phyloP scores from a whole-genome alignment of 2,329 filamentous ascomycete genomes.

The Myriosclerotinia duriaeana region DNA sequence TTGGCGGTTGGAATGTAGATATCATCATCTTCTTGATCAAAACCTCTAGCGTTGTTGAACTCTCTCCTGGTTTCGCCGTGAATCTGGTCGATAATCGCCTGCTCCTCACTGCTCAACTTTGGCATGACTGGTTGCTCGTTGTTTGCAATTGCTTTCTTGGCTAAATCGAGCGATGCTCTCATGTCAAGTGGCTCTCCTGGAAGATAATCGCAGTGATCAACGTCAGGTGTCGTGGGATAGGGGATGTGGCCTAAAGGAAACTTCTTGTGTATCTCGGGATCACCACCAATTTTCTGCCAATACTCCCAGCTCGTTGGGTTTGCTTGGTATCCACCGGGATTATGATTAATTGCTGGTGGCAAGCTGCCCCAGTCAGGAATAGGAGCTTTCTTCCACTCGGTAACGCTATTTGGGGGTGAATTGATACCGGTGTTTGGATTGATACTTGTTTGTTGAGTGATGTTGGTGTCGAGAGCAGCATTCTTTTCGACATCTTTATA shows the following conservation, averaged over 20 bases:
- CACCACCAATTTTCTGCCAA: conserved; percentile 24
- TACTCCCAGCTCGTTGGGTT: conserved; percentile 20
- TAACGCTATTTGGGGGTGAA: background rate
- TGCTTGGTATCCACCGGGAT: conserved; percentile 14
- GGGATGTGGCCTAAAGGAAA: conserved; percentile 22
- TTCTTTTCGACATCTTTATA: background rate
- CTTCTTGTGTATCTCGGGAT: conserved; percentile 19
- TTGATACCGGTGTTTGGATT: too few relatives aligned
- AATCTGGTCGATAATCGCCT: background rate
- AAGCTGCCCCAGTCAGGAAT: conserved; percentile 16
- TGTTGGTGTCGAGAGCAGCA: background rate
- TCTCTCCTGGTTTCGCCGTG: conserved; percentile 3
- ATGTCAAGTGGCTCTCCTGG: conserved; percentile 7
- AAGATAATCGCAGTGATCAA: conserved; percentile 17
- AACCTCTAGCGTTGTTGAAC: conserved; percentile 10
- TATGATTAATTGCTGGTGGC: conserved; percentile 14
- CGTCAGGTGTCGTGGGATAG: conserved; percentile 14
- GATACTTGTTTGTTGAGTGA: too few relatives aligned
- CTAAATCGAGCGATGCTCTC: background rate
- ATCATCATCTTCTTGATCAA: conserved; percentile 17
- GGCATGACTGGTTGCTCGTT: conserved; percentile 9
- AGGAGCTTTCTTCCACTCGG: conserved; percentile 14
- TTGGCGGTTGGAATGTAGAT: background rate
- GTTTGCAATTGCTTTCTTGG: conserved; percentile 2
- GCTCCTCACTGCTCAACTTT: conserved; percentile 7